Evolutionary conservation across 805 yeast species (phyloP).

Genomic region (Priceomyces melissophilus): DNA sequence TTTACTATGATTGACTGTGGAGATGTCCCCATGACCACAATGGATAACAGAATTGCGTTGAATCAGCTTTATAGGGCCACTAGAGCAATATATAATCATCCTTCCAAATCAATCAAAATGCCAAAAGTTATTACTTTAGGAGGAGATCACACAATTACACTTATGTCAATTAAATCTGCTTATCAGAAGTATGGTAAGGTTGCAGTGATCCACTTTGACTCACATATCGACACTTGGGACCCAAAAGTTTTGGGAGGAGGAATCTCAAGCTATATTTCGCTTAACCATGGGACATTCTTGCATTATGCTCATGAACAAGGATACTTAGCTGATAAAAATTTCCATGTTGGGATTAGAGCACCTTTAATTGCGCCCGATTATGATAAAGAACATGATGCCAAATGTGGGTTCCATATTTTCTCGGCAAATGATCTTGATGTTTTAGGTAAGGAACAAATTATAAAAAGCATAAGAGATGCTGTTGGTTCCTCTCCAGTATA

Average conservation of each 20-base stretch:
- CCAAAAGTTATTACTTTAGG: conserved; percentile 50
- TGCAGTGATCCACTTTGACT: conserved; percentile 61
- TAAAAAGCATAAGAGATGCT: conserved; percentile 27
- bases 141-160: conserved; percentile 58
- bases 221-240: conserved; percentile 70
- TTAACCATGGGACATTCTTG: conserved; percentile 68
- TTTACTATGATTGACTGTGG: conserved; percentile 57
- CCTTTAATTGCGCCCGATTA: conserved; percentile 46
- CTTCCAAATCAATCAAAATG: conserved; percentile 4
- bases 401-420: conserved; percentile 47
- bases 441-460: conserved; percentile 36
- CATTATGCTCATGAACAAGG: conserved; percentile 72
- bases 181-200: conserved; percentile 46
- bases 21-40: conserved; percentile 62
- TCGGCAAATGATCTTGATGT: conserved; percentile 48
- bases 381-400: conserved; percentile 43
- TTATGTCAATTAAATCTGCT: conserved; percentile 50
- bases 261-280: conserved; percentile 51
- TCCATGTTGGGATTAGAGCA: conserved; percentile 65
- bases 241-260: conserved; percentile 65
- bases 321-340: conserved; percentile 45
- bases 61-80: conserved; percentile 49
- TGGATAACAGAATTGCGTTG: conserved; percentile 60
- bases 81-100: conserved; percentile 37
- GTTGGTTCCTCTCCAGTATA: conserved; percentile 43